Conservation (phyloP, 495 filamentous ascomycete species). For the Tuber borchii region DNA sequence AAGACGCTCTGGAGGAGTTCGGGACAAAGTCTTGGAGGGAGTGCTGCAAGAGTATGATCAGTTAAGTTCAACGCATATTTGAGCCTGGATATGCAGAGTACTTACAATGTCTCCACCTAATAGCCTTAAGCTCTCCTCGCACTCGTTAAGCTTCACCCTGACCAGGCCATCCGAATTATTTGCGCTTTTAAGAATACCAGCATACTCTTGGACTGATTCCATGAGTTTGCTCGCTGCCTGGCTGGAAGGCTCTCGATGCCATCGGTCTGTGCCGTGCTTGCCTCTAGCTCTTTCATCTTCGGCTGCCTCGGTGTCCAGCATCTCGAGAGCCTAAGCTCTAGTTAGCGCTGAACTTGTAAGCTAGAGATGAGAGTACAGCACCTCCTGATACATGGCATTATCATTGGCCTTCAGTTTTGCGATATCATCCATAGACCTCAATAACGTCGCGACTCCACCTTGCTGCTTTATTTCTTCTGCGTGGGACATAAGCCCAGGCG, state of each 20-base stretch:
- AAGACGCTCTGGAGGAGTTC: conserved; percentile 66
- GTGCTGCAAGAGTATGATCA: conserved; percentile 41
- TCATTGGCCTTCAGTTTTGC: conserved; percentile 76
- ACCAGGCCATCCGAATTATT: conserved; percentile 76
- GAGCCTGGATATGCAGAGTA: not conserved
- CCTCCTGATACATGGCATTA: conserved; percentile 65
- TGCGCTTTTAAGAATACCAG: conserved; percentile 80
- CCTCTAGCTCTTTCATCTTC: conserved; percentile 68
- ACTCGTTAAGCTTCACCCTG: conserved; percentile 66
- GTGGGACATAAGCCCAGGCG: conserved; percentile 73
- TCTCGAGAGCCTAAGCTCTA: conserved; percentile 51
- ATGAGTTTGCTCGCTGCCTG: conserved; percentile 68
- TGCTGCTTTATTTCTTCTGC: conserved; percentile 94
- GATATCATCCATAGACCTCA: conserved; percentile 74
- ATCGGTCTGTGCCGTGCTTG: conserved; percentile 84
- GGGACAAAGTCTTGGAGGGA: conserved; percentile 65
- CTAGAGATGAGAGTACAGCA: not conserved
- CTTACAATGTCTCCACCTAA: conserved; percentile 65
- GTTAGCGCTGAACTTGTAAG: not conserved
- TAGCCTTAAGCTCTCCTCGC: conserved; percentile 64
- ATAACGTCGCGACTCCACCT: conserved; percentile 68
- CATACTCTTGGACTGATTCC: conserved; percentile 67
- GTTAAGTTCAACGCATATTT: not conserved
- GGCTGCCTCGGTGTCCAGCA: conserved; percentile 69
- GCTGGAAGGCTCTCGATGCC: conserved; percentile 64